Evolutionary conservation across 495 filamentous ascomycete species (phyloP), one percentile per base, ranked within the genome.

Genomic region (Penicillium canariense): DNA sequence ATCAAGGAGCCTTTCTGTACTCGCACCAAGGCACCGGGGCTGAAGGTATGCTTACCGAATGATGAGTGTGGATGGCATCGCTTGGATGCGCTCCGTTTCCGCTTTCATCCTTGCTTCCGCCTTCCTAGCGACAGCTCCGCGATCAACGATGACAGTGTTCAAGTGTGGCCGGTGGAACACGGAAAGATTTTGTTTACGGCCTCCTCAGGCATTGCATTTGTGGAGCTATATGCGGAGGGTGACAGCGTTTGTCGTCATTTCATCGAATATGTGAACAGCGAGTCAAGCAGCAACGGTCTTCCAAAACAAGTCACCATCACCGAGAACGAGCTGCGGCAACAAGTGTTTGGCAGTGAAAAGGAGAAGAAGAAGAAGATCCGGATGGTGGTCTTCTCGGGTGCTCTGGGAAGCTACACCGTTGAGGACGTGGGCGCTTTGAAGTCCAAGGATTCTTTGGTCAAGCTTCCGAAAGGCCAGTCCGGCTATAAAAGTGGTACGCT

Each of bases 61-160:
- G 89, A 95, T 59, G 90, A 96, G 70, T 95, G 90, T 66, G 70
- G 74, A 26, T 97, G 92, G 92, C 91, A 97, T 65, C 81, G 90
- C 25, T 78, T 97, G 3, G 94, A 97, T 70, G 83, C 84, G 36
- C 75, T 98, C 34, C 87, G 90, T 25, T 94, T 97, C 71, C 86
- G 90, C 30, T 88, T 84, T 52, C 94, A 98, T 62, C 93, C 94
- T 0, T 93, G 90, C 70, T 97, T 98, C 72, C 78, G 84, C 15
- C 78, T 94, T 36, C 90, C 92, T 9, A 86, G 83, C 48, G 94
- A 98, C 63, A 68, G 80, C 3, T 67, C 79, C n/a, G 59, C 78
- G 12, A 80, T 78, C 62, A 69, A 77, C 10, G 91, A 96, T 56
- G 84, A 86, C 18, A 95, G 89, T 56, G 80, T 96, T 12, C 90